Conservation (phyloP, 2,329 filamentous ascomycete species). For the Orbilia ellipsospora region DNA sequence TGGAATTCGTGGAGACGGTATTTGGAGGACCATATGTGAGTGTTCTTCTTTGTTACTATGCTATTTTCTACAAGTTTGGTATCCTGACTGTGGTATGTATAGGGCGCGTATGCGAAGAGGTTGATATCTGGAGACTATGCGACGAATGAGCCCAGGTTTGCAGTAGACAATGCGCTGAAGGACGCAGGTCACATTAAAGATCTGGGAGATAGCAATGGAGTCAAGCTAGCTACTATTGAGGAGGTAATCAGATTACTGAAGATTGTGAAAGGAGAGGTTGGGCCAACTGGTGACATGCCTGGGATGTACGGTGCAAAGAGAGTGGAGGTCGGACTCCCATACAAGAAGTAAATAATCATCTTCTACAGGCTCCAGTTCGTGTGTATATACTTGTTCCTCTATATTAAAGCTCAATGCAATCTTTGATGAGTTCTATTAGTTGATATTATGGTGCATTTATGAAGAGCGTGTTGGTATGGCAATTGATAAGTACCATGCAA, state of each 20-base stretch:
- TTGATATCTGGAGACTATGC: constrained; percentile 79
- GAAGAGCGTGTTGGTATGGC: too few relatives aligned
- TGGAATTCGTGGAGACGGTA: constrained; percentile 72
- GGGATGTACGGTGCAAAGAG: constrained; percentile 54
- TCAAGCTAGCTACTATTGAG: constrained; percentile 73
- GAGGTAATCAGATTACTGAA: constrained; percentile 76
- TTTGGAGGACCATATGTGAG: constrained; percentile 53
- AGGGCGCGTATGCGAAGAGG: constrained; percentile 77
- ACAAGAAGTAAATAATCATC: constrained; percentile 34
- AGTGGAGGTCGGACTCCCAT: constrained; percentile 34
- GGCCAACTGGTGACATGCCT: constrained; percentile 73
- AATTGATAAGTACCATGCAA: too few relatives aligned
- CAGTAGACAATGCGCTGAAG: constrained; percentile 83
- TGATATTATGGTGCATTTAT: too few relatives aligned
- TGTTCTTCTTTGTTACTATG: too few relatives aligned
- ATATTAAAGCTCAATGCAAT: too few relatives aligned
- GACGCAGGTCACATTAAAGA: constrained; percentile 79
- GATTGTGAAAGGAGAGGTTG: constrained; percentile 75
- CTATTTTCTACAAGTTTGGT: constrained; percentile 70
- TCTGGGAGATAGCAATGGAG: constrained; percentile 73
- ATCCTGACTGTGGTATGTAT: constrained; percentile 68
- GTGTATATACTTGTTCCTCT: not conserved
- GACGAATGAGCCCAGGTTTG: constrained; percentile 81
- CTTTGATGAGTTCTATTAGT: too few relatives aligned
- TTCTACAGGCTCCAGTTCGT: not conserved